Base-by-base conservation (phyloP, 2,329 filamentous ascomycete genomes). In the Apiospora sp. region DNA sequence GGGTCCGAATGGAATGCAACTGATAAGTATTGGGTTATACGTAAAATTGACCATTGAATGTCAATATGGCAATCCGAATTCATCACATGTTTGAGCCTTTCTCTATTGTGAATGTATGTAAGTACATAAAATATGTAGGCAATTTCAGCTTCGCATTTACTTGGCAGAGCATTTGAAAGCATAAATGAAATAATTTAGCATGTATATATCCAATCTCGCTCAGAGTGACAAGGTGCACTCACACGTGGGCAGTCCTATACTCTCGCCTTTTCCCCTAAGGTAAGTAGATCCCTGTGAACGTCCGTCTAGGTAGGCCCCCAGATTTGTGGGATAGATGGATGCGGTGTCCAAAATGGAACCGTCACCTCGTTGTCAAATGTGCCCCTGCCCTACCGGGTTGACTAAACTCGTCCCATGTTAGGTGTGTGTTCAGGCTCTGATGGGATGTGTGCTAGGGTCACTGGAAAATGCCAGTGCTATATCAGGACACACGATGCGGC, bases 401-500 rank as follows among this genome's bases (percentile, higher is more conserved):
- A 6, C 22, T 41, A 5, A 41, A n/a, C 58, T 41, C 34, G 34
- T 64, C 34, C 58, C 58, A 64, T 41, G 8, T 24, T 2, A 30
- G 27, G 51, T 27, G 27, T 37, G 30, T 19, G 54, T 58, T 16
- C 24, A 58, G 37, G 37, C 37, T 41, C 37, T 5, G 37, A 41
- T 41, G 37, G 37, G 37, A 41, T 41, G 37, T 41, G 37, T 41
- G 37, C 27, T 41, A 41, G 37, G 37, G 37, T 41, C 37, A 41
- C 8, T 41, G 37, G 37, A 10, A 41, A 41, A 41, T 41, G 37
- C 37, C 37, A 41, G 37, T 8, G 37, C 37, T 49, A 49, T n/a
- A n/a, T 10, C 46, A n/a, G 22, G n/a, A 19, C 22, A 22, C 19
- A 64, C 58, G 58, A 64, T 64, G 58, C 58, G 58, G 58, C 58